These are phyloP conservation scores for Pythium dissimile DNA, from an alignment of 352 stramenopile species.

Conservation along the genomic window DNA sequence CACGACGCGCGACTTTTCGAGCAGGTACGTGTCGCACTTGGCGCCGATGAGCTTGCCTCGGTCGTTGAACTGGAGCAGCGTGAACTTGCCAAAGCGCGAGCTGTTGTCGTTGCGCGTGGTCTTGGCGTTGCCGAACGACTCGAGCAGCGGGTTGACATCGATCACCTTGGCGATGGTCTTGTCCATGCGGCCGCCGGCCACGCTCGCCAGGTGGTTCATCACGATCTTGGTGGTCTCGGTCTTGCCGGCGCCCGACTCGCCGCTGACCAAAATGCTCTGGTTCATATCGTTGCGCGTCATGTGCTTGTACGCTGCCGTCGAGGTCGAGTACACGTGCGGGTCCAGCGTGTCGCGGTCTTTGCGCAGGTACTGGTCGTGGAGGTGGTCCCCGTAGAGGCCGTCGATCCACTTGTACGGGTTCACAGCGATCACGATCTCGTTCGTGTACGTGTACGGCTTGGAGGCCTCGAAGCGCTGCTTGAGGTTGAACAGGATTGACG, in stretches of 20 bases:
- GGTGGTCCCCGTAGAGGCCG: slow-evolving; percentile 86
- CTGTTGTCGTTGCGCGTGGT: slow-evolving; percentile 93
- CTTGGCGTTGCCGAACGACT: slow-evolving; percentile 94
- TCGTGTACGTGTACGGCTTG: slow-evolving; percentile 97
- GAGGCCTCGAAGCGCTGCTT: slow-evolving; percentile 87
- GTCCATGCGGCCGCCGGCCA: slow-evolving; percentile 80
- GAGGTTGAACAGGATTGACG: slow-evolving; percentile 93
- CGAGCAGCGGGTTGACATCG: slow-evolving; percentile 89
- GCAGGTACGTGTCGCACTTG: slow-evolving; percentile 93
- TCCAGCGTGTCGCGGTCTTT: slow-evolving; percentile 62
- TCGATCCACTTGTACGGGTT: slow-evolving; percentile 97
- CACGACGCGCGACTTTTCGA: slow-evolving; percentile 96
- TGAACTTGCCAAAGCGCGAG: slow-evolving; percentile 90
- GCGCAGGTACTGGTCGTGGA: slow-evolving; percentile 80
- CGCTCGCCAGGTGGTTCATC: slow-evolving; percentile 85
- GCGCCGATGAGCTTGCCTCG: slow-evolving; percentile 78
- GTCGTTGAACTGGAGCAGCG: slow-evolving; percentile 84
- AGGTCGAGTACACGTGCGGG: slow-evolving; percentile 87
- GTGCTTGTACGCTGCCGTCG: slow-evolving; percentile 83
- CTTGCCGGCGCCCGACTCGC: slow-evolving; percentile 89
- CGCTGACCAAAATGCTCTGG: slow-evolving; percentile 87
- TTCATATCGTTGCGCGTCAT: slow-evolving; percentile 76
- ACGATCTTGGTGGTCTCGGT: slow-evolving; percentile 97
- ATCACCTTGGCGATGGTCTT: slow-evolving; percentile 91
- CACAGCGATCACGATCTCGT: slow-evolving; percentile 97